Percentiles rank a stretch among this genome's conserved stretches.
phyloP scores from a whole-genome alignment of 257 asterid genomes.

The Solanum medicagineum region DNA sequence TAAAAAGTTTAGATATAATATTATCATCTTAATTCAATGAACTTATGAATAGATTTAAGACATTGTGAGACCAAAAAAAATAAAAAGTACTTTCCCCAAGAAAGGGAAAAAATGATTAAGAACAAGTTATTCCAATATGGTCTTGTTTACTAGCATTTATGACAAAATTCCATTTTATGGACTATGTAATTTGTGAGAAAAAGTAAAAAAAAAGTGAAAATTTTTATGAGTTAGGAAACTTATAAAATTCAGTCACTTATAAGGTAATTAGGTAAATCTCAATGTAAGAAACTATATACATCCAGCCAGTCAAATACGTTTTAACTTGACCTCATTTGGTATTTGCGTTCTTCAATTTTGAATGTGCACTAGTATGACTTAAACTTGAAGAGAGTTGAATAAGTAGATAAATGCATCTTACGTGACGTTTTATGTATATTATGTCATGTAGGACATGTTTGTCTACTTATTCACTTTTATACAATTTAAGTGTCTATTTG shows the following conservation, averaged over 20 bases:
- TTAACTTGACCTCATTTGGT: too few relatives aligned
- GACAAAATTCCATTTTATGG: not conserved
- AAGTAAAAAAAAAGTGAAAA: not conserved
- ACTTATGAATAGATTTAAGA: not conserved
- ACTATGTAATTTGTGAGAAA: not conserved
- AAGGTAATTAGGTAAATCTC: not conserved
- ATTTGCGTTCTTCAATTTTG: too few relatives aligned
- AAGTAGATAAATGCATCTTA: too few relatives aligned
- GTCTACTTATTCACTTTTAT: too few relatives aligned
- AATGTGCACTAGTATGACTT: too few relatives aligned
- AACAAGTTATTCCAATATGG: not conserved
- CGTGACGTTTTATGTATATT: too few relatives aligned
- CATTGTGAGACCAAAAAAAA: not conserved
- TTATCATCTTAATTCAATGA: conserved; percentile 19
- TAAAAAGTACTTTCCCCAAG: not conserved
- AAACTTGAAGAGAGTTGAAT: too few relatives aligned
- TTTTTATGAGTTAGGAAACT: too few relatives aligned
- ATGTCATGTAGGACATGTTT: too few relatives aligned
- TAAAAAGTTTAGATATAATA: conserved; percentile 8
- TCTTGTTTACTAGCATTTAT: not conserved
- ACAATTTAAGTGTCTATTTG: too few relatives aligned
- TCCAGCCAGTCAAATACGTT: not conserved
- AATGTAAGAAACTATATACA: not conserved
- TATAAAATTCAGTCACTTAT: not conserved
- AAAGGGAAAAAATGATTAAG: not conserved